Evolutionary conservation across 345 rosid species (phyloP).

Genomic region (Anacardium occidentale): DNA sequence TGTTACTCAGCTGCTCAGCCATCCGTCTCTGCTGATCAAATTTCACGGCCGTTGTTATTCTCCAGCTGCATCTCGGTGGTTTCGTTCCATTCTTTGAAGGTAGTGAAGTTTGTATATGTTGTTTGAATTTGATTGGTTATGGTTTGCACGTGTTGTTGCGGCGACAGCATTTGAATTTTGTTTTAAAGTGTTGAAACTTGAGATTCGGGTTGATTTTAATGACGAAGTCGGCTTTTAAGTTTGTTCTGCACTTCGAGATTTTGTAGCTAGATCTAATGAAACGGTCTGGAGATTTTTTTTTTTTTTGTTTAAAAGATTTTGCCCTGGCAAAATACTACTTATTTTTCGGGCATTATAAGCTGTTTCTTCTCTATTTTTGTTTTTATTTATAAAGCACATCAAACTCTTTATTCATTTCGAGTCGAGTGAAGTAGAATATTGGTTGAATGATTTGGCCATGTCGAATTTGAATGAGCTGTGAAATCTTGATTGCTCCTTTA

Average conservation of each 20-base stretch:
- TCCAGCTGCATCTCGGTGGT: neutral
- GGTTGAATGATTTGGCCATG: neutral
- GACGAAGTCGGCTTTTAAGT: neutral
- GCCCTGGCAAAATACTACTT: neutral
- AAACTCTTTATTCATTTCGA: neutral
- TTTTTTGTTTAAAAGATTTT: neutral
- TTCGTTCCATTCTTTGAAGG: neutral
- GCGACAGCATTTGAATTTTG: neutral
- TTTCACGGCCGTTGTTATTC: neutral
- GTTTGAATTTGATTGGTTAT: neutral
- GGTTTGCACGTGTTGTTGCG: neutral
- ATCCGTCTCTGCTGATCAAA: neutral
- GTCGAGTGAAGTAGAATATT: neutral
- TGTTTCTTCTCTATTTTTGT: neutral
- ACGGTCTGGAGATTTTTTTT: neutral
- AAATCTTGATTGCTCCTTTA: neutral
- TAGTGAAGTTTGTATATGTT: neutral
- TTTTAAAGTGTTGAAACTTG: neutral
- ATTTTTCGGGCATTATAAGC: neutral
- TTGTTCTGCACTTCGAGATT: neutral
- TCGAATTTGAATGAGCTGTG: no score
- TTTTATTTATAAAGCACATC: no score
- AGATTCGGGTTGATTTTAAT: neutral
- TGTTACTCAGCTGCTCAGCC: neutral
- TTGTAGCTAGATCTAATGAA: slow-evolving; percentile 1